Percentiles rank a stretch among this genome's conserved stretches.
Evolutionary conservation across 805 yeast genomes (phyloP).

Genomic region (Yarrowia phangngaensis): DNA sequence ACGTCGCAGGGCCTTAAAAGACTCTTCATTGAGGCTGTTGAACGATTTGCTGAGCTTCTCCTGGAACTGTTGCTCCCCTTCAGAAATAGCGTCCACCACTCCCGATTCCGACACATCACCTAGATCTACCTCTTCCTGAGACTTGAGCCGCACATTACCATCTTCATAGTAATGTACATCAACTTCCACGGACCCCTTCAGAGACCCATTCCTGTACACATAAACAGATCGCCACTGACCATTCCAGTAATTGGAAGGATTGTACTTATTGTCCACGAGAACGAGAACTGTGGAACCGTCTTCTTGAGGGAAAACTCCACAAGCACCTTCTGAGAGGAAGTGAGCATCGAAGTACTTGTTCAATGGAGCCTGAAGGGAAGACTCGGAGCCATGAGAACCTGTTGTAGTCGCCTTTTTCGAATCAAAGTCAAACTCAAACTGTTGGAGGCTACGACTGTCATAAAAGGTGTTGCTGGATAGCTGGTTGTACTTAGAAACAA

Average conservation of each 20-base stretch:
- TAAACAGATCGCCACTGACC: constrained; percentile 83
- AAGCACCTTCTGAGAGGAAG: constrained; percentile 56
- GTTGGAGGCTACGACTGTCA: constrained; percentile 45
- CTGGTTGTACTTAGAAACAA: constrained; percentile 51
- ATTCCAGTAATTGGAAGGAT: constrained; percentile 76
- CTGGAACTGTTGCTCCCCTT: constrained; percentile 59
- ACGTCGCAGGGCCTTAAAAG: constrained; percentile 82
- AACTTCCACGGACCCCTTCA: constrained; percentile 56
- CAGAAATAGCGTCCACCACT: constrained; percentile 48
- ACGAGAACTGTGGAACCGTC: constrained; percentile 45
- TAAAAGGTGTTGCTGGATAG: constrained; percentile 47
- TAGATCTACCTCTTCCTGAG: constrained; percentile 38
- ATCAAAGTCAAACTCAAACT: constrained; percentile 36
- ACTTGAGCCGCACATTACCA: constrained; percentile 81
- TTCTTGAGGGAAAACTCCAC: constrained; percentile 44
- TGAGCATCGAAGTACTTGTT: constrained; percentile 56
- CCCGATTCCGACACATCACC: constrained; percentile 30
- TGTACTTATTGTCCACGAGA: constrained; percentile 67
- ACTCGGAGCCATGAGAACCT: constrained; percentile 23
- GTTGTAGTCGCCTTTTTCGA: constrained; percentile 31
- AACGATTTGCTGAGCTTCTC: constrained; percentile 58
- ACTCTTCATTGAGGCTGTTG: constrained; percentile 66
- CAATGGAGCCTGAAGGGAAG: constrained; percentile 1
- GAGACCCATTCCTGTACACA: constrained; percentile 41
- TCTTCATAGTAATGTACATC: constrained; percentile 94